Base-by-base conservation (phyloP, 495 filamentous ascomycete genomes). In the Penicillium parvum region DNA sequence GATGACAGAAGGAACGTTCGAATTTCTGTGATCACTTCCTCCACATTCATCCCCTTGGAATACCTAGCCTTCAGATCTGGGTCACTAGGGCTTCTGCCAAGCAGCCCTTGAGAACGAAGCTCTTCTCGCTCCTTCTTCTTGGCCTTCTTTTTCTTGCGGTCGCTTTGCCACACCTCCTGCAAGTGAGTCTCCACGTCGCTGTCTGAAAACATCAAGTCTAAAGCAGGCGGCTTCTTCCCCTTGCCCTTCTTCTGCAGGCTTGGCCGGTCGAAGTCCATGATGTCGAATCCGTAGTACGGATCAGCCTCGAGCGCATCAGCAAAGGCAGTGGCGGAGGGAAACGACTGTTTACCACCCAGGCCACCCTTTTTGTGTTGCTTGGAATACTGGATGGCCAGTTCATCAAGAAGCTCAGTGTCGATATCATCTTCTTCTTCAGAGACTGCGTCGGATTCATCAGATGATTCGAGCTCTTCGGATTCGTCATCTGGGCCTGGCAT, bases 111-210 rank as follows among this genome's bases (percentile, higher is more conserved):
- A 0, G 77, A 71, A 19, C 91, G 85, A 17, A 92, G 71, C 40
- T 83, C 76, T 60, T 94, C 84, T 5, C 92, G 83, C 47, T 88
- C 79, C 54, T 81, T 71, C 65, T 96, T 99, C 47, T 76, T 83
- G 3, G 64, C 59, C 37, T 82, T 86, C 67, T 97, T 99, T 64
- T 85, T 90, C 35, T 48, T 50, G n/a, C 89, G 76, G 53, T 97
- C 90, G 27, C 78, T 83, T 47, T 81, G 73, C 84, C 85, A 94
- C 5, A 78, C 66, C 14, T 58, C 65, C 19, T 74, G 65, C 11
- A 96, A 55, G 7, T 71, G 66, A 1, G 69, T 64, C 51, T 84
- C 80, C 1, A 94, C 65, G 12, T 96, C 92, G 2, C 79, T 79
- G 57, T 96, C 94, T 1, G 81, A 82, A 2, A 87, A 55, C 25